Percentiles rank a stretch among this genome's conserved stretches.
phyloP scores from a whole-genome alignment of 2,329 filamentous ascomycete genomes.

The Rhinocladiella mackenziei region DNA sequence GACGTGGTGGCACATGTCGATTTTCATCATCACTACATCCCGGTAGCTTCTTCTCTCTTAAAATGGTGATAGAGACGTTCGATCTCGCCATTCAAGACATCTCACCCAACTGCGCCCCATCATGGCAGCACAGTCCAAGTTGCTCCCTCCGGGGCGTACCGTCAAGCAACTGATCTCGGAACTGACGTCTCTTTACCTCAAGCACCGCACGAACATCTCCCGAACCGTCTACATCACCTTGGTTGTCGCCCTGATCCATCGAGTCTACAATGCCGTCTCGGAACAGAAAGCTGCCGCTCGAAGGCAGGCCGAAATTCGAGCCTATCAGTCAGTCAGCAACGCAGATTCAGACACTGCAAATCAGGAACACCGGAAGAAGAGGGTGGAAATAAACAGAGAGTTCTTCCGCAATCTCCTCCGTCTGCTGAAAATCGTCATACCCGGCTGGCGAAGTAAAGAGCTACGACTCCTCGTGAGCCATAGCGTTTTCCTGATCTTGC shows the following conservation, averaged over 20 bases:
- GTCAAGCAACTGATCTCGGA: conserved; percentile 62
- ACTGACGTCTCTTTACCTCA: conserved; percentile 69
- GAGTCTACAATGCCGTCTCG: conserved; percentile 83
- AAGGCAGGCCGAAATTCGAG: conserved; percentile 59
- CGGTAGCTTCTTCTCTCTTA: too few species aligned
- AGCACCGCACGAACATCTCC: conserved; percentile 76
- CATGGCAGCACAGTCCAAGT: conserved; percentile 75
- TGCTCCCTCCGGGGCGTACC: conserved; percentile 58
- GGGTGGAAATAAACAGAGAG: conserved; percentile 88
- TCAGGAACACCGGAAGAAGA: conserved; percentile 54
- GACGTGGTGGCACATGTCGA: too few species aligned
- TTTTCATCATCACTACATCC: too few species aligned
- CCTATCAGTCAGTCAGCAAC: conserved; percentile 48
- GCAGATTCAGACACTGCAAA: conserved; percentile 31
- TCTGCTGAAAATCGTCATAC: conserved; percentile 80
- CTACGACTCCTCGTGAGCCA: conserved; percentile 81
- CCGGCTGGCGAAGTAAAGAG: conserved; percentile 86
- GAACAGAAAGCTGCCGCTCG: conserved; percentile 84
- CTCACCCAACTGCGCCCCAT: not conserved
- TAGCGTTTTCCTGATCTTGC: conserved; percentile 83
- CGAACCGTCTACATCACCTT: conserved; percentile 79
- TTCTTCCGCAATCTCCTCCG: conserved; percentile 73
- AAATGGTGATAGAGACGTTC: conserved; percentile 2
- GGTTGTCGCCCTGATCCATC: conserved; percentile 74
- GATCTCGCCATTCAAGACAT: not conserved